These are phyloP conservation scores for Kodamaea arcana DNA, from an alignment of 1,139 yeast genomes.

Conservation along the genomic window DNA sequence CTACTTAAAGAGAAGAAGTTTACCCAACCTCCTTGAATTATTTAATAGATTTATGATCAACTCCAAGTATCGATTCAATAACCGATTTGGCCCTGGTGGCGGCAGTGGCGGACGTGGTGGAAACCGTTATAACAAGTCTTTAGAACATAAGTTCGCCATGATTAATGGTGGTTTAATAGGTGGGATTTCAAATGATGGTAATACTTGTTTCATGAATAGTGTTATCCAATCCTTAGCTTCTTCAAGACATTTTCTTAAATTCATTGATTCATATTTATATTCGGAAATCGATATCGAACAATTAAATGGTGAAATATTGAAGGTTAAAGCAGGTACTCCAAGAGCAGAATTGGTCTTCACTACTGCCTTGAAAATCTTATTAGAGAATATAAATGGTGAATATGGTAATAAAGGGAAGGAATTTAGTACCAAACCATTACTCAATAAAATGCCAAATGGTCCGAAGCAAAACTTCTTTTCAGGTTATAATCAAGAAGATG, in stretches of 20 bases:
- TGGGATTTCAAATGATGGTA: slow-evolving; percentile 85
- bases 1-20: slow-evolving; percentile 4
- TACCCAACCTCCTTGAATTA: slow-evolving; percentile 4
- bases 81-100: not conserved
- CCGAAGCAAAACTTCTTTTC: slow-evolving; percentile 72
- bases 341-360: slow-evolving; percentile 45
- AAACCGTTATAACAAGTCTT: slow-evolving; percentile 14
- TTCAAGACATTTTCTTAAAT: slow-evolving; percentile 55
- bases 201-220: slow-evolving; percentile 90
- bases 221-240: slow-evolving; percentile 83
- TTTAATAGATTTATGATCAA: slow-evolving; percentile 10
- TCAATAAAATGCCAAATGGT: slow-evolving; percentile 73
- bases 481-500: slow-evolving; percentile 91
- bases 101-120: slow-evolving; percentile 3
- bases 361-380: slow-evolving; percentile 44
- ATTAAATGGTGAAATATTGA: slow-evolving; percentile 16
- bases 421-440: slow-evolving; percentile 61
- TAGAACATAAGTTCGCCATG: slow-evolving; percentile 36
- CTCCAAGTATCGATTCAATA: slow-evolving; percentile 10
- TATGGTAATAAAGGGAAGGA: slow-evolving; percentile 55
- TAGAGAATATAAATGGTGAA: slow-evolving; percentile 52
- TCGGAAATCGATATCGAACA: slow-evolving; percentile 19
- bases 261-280: slow-evolving; percentile 47
- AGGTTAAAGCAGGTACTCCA: slow-evolving; percentile 29
- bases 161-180: slow-evolving; percentile 72